A percentile compares a stretch with the other conserved stretches of the same genome.
phyloP scores from a whole-genome alignment of 169 alveolate species.

The Plasmodium fragile region DNA sequence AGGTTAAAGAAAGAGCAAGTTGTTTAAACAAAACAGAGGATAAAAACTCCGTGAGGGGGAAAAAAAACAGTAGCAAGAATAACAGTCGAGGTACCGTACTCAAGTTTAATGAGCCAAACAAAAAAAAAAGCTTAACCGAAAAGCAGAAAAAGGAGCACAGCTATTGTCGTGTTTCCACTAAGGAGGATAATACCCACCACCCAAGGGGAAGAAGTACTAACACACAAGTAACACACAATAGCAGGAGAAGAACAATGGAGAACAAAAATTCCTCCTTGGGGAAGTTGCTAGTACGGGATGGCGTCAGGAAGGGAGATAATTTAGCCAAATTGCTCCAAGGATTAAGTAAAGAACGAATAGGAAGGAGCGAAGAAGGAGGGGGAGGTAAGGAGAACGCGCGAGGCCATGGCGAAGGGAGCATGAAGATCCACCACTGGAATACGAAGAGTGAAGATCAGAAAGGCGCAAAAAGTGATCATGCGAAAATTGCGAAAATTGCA shows the following conservation, averaged over 20 bases:
- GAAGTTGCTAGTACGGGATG: background rate
- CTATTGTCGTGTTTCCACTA: background rate
- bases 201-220: background rate
- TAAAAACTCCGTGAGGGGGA: background rate
- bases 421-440: background rate
- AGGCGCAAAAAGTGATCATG: background rate
- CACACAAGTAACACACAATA: background rate
- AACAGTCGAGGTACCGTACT: background rate
- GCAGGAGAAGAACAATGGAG: background rate
- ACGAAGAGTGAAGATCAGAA: background rate
- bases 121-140: background rate
- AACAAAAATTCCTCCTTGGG: background rate
- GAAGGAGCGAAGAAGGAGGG: background rate
- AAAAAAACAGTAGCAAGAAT: background rate
- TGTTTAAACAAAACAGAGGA: background rate
- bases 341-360: background rate
- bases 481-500: background rate
- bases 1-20: background rate
- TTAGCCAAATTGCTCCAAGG: background rate
- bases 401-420: background rate
- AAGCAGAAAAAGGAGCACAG: background rate
- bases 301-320: background rate
- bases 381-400: background rate
- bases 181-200: background rate
- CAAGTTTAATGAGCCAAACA: background rate